Evolutionary conservation across 805 yeast species (phyloP).

Genomic region (Priceomyces haplophilus): DNA sequence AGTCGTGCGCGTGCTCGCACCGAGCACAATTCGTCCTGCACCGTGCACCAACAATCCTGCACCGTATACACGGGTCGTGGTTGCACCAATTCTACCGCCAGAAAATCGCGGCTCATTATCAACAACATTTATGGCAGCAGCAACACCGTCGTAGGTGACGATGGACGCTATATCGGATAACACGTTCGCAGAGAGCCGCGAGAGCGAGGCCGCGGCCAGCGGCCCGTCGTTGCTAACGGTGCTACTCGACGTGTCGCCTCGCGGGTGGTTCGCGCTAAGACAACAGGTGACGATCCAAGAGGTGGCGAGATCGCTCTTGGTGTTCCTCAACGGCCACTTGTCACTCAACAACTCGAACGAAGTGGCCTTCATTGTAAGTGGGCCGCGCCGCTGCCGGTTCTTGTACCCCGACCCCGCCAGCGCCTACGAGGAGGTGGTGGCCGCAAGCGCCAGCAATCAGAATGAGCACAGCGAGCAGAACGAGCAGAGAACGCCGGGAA

Average conservation of each 20-base stretch:
- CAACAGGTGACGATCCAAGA: slow-evolving; percentile 53
- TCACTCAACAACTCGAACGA: slow-evolving; percentile 80
- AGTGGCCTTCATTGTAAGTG: slow-evolving; percentile 77
- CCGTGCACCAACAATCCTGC: too few species aligned
- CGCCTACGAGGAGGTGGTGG: slow-evolving; percentile 12
- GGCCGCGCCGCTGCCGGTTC: slow-evolving; percentile 64
- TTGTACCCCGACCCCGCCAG: slow-evolving; percentile 57
- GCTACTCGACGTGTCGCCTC: slow-evolving; percentile 73
- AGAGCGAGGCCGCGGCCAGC: slow-evolving; percentile 29
- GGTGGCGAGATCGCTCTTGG: slow-evolving; percentile 62
- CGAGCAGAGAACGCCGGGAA: too few species aligned
- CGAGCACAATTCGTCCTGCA: too few species aligned
- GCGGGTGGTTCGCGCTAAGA: slow-evolving; percentile 54
- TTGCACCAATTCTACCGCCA: too few species aligned
- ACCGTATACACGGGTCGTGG: too few species aligned
- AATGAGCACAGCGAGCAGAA: slow-evolving; percentile 2
- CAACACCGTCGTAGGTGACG: not conserved
- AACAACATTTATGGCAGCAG: too few species aligned
- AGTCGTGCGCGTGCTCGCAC: too few species aligned
- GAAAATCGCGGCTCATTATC: too few species aligned
- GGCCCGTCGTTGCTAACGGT: slow-evolving; percentile 76
- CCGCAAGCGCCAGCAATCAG: slow-evolving; percentile 1
- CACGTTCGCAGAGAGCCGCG: slow-evolving; percentile 40
- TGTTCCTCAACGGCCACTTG: slow-evolving; percentile 82
- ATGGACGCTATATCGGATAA: slow-evolving; percentile 73